Evolutionary conservation across 164 flowering plant species (phyloP).

Genomic region (Amborella trichopoda): DNA sequence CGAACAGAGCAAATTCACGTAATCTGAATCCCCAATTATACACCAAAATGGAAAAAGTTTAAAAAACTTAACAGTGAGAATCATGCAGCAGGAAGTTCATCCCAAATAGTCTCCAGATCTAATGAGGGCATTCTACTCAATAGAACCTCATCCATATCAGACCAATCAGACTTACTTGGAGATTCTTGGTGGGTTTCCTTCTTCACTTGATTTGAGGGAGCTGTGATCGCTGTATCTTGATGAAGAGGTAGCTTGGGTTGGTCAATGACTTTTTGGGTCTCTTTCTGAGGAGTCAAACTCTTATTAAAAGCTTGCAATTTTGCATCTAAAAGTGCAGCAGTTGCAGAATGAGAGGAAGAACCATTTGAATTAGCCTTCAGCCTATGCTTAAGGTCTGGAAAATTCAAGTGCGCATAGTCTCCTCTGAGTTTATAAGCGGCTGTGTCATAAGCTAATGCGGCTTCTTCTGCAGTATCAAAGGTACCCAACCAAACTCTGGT

Average conservation of each 20-base stretch:
- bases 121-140: conserved; percentile 69
- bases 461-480: conserved; percentile 73
- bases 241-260: background rate
- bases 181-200: conserved; percentile 19
- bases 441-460: conserved; percentile 79
- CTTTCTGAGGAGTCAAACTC: conserved; percentile 9
- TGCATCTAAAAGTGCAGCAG: conserved; percentile 61
- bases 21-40: too few species aligned
- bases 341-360: conserved; percentile 13
- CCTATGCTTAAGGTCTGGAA: conserved; percentile 72
- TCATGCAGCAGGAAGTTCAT: conserved; percentile 42
- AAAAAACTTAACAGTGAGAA: conserved; percentile 9
- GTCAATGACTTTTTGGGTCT: conserved; percentile 1
- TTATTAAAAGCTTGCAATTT: conserved; percentile 43
- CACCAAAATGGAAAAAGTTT: background rate
- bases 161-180: background rate
- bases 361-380: conserved; percentile 29
- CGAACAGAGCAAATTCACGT: too few species aligned
- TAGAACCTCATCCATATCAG: conserved; percentile 29
- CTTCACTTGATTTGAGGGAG: conserved; percentile 6
- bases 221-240: background rate
- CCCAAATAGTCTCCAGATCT: conserved; percentile 81
- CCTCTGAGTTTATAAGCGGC: conserved; percentile 84
- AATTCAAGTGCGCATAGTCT: conserved; percentile 73
- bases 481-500: conserved; percentile 91